Conservation (phyloP, 2,329 filamentous ascomycete genomes). For the Aspergillus luchuensis region DNA sequence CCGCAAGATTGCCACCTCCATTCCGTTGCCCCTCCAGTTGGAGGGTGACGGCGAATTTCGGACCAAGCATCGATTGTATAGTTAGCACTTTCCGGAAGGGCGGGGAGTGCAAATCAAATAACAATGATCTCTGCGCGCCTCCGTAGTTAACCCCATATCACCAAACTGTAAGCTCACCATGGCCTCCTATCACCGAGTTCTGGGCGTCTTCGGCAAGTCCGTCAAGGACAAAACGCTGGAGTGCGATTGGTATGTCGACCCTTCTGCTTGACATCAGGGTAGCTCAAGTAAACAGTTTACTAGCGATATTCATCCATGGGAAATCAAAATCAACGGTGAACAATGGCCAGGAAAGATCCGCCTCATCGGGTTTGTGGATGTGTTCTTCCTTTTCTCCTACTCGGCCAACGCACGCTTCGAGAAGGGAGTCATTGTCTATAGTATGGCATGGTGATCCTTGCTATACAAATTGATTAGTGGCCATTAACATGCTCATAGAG, state of each 20-base stretch:
- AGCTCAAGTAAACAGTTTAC: background rate
- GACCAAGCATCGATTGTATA: no score
- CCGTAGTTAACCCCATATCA: background rate
- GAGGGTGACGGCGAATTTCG: background rate
- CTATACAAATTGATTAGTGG: background rate
- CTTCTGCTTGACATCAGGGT: background rate
- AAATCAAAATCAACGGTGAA: conserved; percentile 12
- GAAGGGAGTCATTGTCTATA: conserved; percentile 18
- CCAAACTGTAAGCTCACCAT: background rate
- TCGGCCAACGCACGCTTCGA: conserved; percentile 16
- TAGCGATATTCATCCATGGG: conserved; percentile 19
- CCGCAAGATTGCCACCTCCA: no score
- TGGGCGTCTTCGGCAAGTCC: conserved; percentile 14
- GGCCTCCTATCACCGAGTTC: conserved; percentile 16
- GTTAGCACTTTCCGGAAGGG: background rate
- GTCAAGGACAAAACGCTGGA: conserved; percentile 15
- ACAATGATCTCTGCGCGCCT: background rate
- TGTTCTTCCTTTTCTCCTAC: conserved; percentile 18
- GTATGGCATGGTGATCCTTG: background rate
- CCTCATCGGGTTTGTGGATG: conserved; percentile 16
- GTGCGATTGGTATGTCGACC: conserved; percentile 13
- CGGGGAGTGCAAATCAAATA: background rate
- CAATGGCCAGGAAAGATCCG: conserved; percentile 19
- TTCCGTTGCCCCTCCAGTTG: background rate
- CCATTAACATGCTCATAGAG: background rate